phyloP scores from a whole-genome alignment of 2,329 filamentous ascomycete genomes.

The Neoarthrinium moseri region DNA sequence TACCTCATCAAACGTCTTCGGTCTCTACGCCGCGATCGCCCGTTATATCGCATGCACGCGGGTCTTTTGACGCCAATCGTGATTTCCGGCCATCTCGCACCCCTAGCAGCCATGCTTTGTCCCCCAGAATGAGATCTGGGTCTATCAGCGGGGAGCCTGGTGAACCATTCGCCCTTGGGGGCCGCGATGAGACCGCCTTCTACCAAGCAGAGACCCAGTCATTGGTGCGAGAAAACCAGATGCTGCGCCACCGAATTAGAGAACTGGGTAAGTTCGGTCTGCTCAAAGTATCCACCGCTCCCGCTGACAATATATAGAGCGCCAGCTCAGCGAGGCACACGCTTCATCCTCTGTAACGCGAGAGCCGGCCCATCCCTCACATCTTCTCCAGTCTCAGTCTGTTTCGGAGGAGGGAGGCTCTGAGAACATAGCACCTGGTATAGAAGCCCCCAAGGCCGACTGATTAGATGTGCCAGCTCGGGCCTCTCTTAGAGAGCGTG shows the following conservation, averaged over 20 bases:
- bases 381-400: constrained; percentile 46
- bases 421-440: constrained; percentile 6
- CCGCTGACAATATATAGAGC: constrained; percentile 35
- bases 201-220: constrained; percentile 82
- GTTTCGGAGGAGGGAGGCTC: constrained; percentile 36
- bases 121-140: constrained; percentile 55
- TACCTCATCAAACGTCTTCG: constrained; percentile 31
- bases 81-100: constrained; percentile 58
- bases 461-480: too few species aligned
- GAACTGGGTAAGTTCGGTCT: constrained; percentile 60
- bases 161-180: constrained; percentile 59
- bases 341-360: constrained; percentile 34
- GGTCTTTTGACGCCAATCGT: constrained; percentile 59
- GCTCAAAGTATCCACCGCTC: background rate
- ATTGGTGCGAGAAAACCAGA: constrained; percentile 76
- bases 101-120: constrained; percentile 53
- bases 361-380: constrained; percentile 49
- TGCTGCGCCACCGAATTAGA: constrained; percentile 72
- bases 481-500: too few species aligned
- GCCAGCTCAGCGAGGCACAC: constrained; percentile 48
- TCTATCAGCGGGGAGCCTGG: constrained; percentile 59
- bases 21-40: constrained; percentile 53
- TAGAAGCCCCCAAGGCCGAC: background rate
- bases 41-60: constrained; percentile 47
- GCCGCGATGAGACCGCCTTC: constrained; percentile 72